These are phyloP conservation scores for Plasmopara viticola DNA, from an alignment of 352 stramenopile species.

Conservation along the genomic window DNA sequence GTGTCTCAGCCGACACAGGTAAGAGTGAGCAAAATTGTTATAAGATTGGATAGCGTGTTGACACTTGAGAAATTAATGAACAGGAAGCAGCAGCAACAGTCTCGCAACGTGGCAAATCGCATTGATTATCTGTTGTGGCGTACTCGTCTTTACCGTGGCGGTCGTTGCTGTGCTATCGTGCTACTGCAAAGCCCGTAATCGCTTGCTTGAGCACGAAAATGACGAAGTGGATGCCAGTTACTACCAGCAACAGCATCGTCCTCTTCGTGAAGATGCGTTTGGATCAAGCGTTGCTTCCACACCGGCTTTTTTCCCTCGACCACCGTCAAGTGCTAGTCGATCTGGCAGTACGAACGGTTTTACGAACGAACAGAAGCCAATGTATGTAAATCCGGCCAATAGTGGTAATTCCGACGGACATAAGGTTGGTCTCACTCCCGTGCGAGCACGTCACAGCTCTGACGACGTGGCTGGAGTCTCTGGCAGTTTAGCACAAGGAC, in stretches of 20 bases:
- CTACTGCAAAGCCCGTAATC: constrained; percentile 49
- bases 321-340: constrained; percentile 8
- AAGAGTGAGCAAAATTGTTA: not conserved
- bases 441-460: constrained; percentile 22
- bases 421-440: constrained; percentile 21
- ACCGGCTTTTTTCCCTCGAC: constrained; percentile 10
- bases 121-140: constrained; percentile 50
- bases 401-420: constrained; percentile 22
- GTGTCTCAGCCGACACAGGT: constrained; percentile 7
- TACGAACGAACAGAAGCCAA: constrained; percentile 22
- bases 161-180: constrained; percentile 47
- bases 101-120: constrained; percentile 50
- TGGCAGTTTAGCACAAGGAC: constrained; percentile 19
- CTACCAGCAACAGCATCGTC: constrained; percentile 31
- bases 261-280: constrained; percentile 10
- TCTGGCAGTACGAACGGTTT: constrained; percentile 17
- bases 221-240: constrained; percentile 34
- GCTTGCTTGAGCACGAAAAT: constrained; percentile 44
- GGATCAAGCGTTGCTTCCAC: constrained; percentile 11
- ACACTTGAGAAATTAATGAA: not conserved
- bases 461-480: constrained; percentile 19
- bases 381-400: constrained; percentile 25
- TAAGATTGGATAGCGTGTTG: not conserved
- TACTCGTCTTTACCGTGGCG: constrained; percentile 43
- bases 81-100: not conserved